Base-by-base conservation (phyloP, 2,329 filamentous ascomycete genomes). In the Didymella lethalis region DNA sequence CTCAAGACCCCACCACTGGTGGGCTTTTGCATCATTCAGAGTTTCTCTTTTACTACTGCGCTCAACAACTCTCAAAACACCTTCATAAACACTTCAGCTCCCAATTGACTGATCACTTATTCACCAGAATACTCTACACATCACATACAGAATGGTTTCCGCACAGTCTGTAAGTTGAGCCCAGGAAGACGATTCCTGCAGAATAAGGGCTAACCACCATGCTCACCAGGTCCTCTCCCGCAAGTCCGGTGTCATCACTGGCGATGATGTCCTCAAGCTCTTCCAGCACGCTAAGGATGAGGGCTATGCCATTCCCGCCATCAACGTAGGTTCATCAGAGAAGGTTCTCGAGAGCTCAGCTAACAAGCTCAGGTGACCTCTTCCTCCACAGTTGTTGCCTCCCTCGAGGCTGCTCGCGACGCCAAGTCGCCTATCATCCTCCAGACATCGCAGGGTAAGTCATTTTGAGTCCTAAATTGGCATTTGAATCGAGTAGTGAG, bases 351-450 rank as follows among this genome's bases (percentile, higher is more conserved):
- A 40, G 12, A 23, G 18, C 16, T n/a, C 20, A 12, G 25, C 60
- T 68, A 41, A 68, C 49, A 32, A 20, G 32, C 36, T 46, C 57
- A 98, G 83, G 91, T 96, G 76, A 98, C 94, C 72, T 96, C 93
- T 41, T 96, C 91, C 63, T 97, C 92, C 64, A 92, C 90, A 64
- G 90, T 88, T 64, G 90, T 97, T 32, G 70, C 72, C 18, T 63
- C 65, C 64, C 92, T 99, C 72, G 95, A 99, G 86, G 95, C 95
- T 78, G 95, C 95, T 71, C 90, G 92, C 74, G 93, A 98, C 81
- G 84, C 88, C 78, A 96, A 96, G 81, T 86, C 91, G 62, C 95
- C 95, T 72, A 89, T 97, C 54, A 61, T 61, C 53, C 58, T 61
- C 54, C 58, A 61, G 49, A 61, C 58, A 14, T 61, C 58, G 54